Conservation (phyloP, 2,329 filamentous ascomycete species). For the Ophiostoma triangulosporum region DNA sequence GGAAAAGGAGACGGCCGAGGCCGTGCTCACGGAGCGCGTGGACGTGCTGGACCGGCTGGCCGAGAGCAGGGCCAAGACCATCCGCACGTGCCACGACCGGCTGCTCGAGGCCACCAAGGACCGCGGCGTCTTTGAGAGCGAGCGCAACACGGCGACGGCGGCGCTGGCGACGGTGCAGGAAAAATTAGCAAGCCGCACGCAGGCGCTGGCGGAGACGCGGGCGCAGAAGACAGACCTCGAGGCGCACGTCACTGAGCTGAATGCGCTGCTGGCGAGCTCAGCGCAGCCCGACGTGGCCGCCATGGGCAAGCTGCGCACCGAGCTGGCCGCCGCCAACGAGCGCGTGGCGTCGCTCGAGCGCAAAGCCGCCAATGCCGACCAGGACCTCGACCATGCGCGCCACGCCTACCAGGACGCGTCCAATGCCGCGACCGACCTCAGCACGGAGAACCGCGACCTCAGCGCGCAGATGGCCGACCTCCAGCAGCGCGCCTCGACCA, state of each 20-base stretch:
- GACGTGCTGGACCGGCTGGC: conserved; percentile 31
- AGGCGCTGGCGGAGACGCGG: conserved; percentile 26
- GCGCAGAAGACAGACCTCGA: conserved; percentile 24
- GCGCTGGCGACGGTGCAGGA: conserved; percentile 23
- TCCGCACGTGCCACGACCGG: conserved; percentile 30
- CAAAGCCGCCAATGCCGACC: conserved; percentile 23
- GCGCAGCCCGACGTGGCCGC: conserved; percentile 24
- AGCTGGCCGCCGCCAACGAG: conserved; percentile 26
- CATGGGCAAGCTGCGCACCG: conserved; percentile 27
- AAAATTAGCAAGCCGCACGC: conserved; percentile 25
- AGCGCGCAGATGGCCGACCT: conserved; percentile 28
- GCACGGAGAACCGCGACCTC: conserved; percentile 33
- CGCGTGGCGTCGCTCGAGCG: conserved; percentile 28
- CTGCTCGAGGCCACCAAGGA: conserved; percentile 39
- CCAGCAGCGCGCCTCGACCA: conserved; percentile 28
- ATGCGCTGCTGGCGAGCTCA: conserved; percentile 19
- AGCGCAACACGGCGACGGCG: conserved; percentile 25
- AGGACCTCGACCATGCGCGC: conserved; percentile 43
- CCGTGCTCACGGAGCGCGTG: conserved; percentile 24
- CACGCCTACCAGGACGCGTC: conserved; percentile 46
- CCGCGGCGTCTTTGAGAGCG: conserved; percentile 32
- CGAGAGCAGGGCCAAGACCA: conserved; percentile 31
- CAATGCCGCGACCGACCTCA: conserved; percentile 30
- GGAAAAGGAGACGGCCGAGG: conserved; percentile 18
- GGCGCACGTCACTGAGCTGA: conserved; percentile 24